These are phyloP conservation scores for Arabis hirsuta DNA, from an alignment of 345 rosid species.

Conservation along the genomic window DNA sequence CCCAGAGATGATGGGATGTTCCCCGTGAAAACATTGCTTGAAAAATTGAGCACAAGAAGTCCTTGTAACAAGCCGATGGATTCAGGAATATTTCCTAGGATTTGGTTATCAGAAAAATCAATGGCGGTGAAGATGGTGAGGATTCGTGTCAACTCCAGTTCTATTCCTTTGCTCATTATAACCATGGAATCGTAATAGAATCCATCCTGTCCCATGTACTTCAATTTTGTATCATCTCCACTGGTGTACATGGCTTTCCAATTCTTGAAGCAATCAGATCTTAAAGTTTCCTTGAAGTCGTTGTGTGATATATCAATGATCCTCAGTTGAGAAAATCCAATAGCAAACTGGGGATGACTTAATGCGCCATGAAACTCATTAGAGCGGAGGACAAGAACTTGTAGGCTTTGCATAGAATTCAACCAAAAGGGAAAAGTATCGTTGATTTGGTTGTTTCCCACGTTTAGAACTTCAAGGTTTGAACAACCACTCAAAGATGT, in stretches of 20 bases:
- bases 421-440: neutral
- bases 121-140: constrained; percentile 4
- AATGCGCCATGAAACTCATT: neutral
- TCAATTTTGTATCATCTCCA: neutral
- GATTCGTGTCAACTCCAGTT: constrained; percentile 12
- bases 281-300: neutral
- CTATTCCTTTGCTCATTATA: neutral
- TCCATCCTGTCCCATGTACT: neutral
- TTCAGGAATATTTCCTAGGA: neutral
- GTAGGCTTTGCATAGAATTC: neutral
- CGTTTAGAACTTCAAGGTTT: neutral
- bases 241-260: neutral
- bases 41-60: neutral
- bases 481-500: constrained; percentile 1
- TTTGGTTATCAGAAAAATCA: neutral
- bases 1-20: constrained; percentile 10
- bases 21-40: constrained; percentile 2
- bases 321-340: neutral
- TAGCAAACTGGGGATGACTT: neutral
- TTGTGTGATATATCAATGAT: constrained; percentile 1
- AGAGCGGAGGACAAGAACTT: neutral
- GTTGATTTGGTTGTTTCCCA: neutral
- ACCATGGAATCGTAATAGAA: neutral
- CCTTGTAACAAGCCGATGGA: neutral
- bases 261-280: neutral